These are phyloP conservation scores for Aspergillus sp. DNA, from an alignment of 2,329 filamentous ascomycete species.

Conservation along the genomic window DNA sequence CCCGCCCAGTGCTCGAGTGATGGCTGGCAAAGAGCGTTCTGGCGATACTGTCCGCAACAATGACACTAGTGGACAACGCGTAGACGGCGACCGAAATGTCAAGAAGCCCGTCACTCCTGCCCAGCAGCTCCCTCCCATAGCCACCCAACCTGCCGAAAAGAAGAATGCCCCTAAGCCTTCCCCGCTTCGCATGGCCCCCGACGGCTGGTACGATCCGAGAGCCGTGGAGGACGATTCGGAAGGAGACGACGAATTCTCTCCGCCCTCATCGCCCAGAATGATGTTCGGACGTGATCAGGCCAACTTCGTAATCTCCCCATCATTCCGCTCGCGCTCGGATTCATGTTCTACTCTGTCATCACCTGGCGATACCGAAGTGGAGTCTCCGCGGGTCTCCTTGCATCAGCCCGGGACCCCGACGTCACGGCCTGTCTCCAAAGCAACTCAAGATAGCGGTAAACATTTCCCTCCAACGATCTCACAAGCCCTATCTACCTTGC, in stretches of 20 bases:
- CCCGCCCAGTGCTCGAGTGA: constrained; percentile 83
- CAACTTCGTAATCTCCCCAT: constrained; percentile 24
- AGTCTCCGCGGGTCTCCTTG: constrained; percentile 31
- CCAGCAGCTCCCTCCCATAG: constrained; percentile 18
- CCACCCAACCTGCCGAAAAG: constrained; percentile 9
- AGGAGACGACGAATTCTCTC: constrained; percentile 12
- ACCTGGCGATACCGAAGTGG: constrained; percentile 28
- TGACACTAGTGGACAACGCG: constrained; percentile 19
- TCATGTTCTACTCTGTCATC: constrained; percentile 35
- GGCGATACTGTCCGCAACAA: constrained; percentile 24
- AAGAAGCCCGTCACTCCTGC: constrained; percentile 6
- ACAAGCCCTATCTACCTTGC: constrained; percentile 36
- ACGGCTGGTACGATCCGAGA: constrained; percentile 8
- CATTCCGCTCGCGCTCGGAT: constrained; percentile 33
- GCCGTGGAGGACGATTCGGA: not conserved
- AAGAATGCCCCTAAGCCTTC: not conserved
- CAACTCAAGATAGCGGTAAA: constrained; percentile 34
- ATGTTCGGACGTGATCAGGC: constrained; percentile 25
- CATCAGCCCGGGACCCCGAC: constrained; percentile 39
- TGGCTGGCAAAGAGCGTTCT: constrained; percentile 74
- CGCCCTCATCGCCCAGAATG: constrained; percentile 21
- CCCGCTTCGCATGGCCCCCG: constrained; percentile 3
- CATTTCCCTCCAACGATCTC: constrained; percentile 33
- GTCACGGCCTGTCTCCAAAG: constrained; percentile 42
- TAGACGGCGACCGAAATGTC: constrained; percentile 13